A percentile compares a stretch with the other conserved stretches of the same genome.
phyloP scores from a whole-genome alignment of 371 early-diverging fungal species.

The Haplosporangium sp. region DNA sequence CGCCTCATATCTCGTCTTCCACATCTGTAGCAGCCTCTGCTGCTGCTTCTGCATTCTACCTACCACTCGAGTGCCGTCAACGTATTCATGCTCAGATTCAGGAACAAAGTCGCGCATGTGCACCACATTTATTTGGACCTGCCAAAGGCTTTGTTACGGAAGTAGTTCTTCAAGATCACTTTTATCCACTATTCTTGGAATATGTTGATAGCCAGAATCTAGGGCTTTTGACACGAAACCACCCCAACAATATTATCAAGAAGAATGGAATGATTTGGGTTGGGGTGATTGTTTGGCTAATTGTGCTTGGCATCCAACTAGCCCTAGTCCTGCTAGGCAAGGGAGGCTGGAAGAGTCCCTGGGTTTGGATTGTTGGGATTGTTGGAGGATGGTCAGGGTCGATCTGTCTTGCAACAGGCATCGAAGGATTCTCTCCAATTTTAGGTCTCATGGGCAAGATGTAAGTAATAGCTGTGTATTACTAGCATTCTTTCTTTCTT shows the following conservation, averaged over 20 bases:
- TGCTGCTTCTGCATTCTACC: constrained; percentile 44
- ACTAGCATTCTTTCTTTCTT: no score
- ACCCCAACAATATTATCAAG: constrained; percentile 36
- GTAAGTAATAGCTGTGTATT: constrained; percentile 15
- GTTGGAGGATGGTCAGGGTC: constrained; percentile 41
- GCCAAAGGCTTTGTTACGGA: constrained; percentile 53
- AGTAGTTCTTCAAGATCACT: constrained; percentile 46
- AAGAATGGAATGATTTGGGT: constrained; percentile 37
- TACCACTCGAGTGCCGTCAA: constrained; percentile 48
- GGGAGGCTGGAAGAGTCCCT: constrained; percentile 46
- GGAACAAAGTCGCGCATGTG: constrained; percentile 34
- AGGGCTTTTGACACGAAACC: constrained; percentile 32
- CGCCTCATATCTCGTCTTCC: constrained; percentile 11
- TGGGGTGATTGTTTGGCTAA: constrained; percentile 24
- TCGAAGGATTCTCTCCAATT: constrained; percentile 45
- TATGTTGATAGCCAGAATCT: constrained; percentile 38
- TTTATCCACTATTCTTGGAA: constrained; percentile 41
- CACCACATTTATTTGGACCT: constrained; percentile 43
- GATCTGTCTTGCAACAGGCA: constrained; percentile 35
- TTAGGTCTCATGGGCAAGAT: constrained; percentile 46
- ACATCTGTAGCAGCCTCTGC: constrained; percentile 39
- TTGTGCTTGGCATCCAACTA: constrained; percentile 31
- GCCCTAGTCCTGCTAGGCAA: constrained; percentile 24
- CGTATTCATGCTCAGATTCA: constrained; percentile 46
- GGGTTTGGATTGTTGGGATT: constrained; percentile 44